Percentiles rank a stretch among this genome's conserved stretches.
Conservation (phyloP, 768 basidiomycete genomes). For the Kwoniella europaea region DNA sequence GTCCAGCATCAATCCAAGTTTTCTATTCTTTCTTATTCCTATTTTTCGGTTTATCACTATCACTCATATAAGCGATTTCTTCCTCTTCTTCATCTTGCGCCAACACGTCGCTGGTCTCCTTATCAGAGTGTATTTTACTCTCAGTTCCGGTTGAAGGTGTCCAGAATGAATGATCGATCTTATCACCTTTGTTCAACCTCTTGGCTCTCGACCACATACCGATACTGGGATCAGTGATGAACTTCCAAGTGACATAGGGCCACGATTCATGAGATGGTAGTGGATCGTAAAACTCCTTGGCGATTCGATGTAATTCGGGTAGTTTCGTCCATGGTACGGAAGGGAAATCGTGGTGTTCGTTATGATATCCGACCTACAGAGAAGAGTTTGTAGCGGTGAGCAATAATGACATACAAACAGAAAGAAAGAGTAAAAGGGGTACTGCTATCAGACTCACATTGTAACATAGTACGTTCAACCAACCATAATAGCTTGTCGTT, state of each 20-base stretch:
- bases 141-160: constrained; percentile 10
- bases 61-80: constrained; percentile 21
- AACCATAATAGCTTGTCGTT: constrained; percentile 96
- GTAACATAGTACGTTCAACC: constrained; percentile 85
- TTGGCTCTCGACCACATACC: constrained; percentile 90
- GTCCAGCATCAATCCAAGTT: constrained; percentile 4
- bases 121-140: no score
- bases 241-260: constrained; percentile 93
- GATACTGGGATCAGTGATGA: constrained; percentile 86
- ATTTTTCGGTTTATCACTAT: neutral
- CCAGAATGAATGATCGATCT: constrained; percentile 56
- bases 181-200: constrained; percentile 59
- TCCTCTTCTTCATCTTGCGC: constrained; percentile 11
- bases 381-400: no score
- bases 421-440: neutral
- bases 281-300: constrained; percentile 88
- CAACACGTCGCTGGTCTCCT: neutral
- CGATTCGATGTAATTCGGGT: constrained; percentile 77
- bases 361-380: constrained; percentile 90
- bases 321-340: constrained; percentile 94
- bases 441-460: constrained; percentile 67
- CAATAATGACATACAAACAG: neutral
- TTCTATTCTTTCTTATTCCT: neutral
- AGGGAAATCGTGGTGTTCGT: constrained; percentile 99
- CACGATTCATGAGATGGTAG: constrained; percentile 87